These are phyloP conservation scores for Penicillium sp. DNA, from an alignment of 2,329 filamentous ascomycete genomes.

Conservation along the genomic window DNA sequence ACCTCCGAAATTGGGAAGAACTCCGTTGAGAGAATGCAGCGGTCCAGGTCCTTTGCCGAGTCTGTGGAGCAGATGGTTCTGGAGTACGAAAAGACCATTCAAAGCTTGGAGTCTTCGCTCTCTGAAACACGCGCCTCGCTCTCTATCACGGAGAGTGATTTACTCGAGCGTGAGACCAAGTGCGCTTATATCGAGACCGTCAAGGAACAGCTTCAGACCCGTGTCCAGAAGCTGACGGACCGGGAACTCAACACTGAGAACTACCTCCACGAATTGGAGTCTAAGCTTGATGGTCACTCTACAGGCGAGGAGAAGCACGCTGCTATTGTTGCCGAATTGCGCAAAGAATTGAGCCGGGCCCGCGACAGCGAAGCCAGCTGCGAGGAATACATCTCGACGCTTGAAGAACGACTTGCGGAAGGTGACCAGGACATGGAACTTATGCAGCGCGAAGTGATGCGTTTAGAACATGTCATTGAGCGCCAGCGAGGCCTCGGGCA, in stretches of 20 bases:
- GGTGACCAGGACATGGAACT: slow-evolving; percentile 93
- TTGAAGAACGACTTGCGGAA: slow-evolving; percentile 93
- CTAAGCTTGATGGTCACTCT: slow-evolving; percentile 84
- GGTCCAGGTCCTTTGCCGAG: slow-evolving; percentile 93
- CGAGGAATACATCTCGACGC: slow-evolving; percentile 95
- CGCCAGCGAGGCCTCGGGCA: slow-evolving; percentile 93
- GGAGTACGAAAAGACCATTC: slow-evolving; percentile 98
- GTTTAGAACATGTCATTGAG: slow-evolving; percentile 91
- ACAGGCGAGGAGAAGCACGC: slow-evolving; percentile 92
- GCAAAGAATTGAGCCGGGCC: slow-evolving; percentile 84
- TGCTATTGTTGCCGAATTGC: slow-evolving; percentile 78
- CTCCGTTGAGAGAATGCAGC: slow-evolving; percentile 82
- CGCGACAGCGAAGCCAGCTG: slow-evolving; percentile 86
- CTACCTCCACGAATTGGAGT: slow-evolving; percentile 88
- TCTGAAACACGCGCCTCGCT: slow-evolving; percentile 83
- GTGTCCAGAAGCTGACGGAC: slow-evolving; percentile 90
- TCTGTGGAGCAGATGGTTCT: slow-evolving; percentile 94
- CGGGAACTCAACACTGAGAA: slow-evolving; percentile 88
- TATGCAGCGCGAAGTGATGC: slow-evolving; percentile 95
- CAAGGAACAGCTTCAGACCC: slow-evolving; percentile 81
- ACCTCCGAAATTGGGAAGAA: slow-evolving; percentile 67
- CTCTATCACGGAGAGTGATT: slow-evolving; percentile 76
- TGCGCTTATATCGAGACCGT: slow-evolving; percentile 91
- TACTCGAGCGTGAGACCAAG: slow-evolving; percentile 91
- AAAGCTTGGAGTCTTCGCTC: slow-evolving; percentile 85